Evolutionary conservation across 1,284 basidiomycete genomes (phyloP), one percentile per base, ranked within the genome.

Genomic region (Ustilago cynodontis): DNA sequence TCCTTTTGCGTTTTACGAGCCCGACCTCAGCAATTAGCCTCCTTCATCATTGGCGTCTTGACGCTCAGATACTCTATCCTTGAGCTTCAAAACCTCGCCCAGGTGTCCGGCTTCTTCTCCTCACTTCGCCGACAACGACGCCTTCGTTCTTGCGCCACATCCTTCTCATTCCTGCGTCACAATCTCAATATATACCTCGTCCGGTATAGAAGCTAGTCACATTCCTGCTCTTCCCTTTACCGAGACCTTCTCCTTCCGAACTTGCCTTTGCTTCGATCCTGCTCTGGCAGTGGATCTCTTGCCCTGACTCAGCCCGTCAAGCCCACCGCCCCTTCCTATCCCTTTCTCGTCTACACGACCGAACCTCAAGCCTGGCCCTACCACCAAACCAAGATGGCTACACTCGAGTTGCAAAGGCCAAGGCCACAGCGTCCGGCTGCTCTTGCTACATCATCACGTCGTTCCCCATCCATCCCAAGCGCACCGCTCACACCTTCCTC

Each of bases 331-430:
- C 16, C 29, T 11, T 28, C 20, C 33, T 43, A 2, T 14, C 20
- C n/a, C n/a, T n/a, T 20, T 20, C 56, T 9, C 35, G 14, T 26
- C 24, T 13, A 31, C 31, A 33, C 7, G 35, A 39, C 11, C 50
- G 5, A 35, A 31, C 31, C 11, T 16, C 26, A 18, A 22, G 31
- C 31, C 26, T 31, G 24, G 49, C 49, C 28, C 24, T 13, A 29
- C 20, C 29, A 22, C n/a, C 29, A 24, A 37, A 24, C 53, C 39
- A 41, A 26, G 7, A 75, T 75, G 72, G 60, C 72, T 20, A 75
- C 72, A 8, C 67, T 75, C 49, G 60, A 75, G 24, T 28, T 66
- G 53, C 67, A 66, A 20, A 66, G 52, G 33, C 72, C 72, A 10
- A 33, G 31, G 31, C 31, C 31, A 33, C 63, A 63, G 47, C 71